Conservation (phyloP, 805 yeast genomes). For the Saturnispora sanitii region DNA sequence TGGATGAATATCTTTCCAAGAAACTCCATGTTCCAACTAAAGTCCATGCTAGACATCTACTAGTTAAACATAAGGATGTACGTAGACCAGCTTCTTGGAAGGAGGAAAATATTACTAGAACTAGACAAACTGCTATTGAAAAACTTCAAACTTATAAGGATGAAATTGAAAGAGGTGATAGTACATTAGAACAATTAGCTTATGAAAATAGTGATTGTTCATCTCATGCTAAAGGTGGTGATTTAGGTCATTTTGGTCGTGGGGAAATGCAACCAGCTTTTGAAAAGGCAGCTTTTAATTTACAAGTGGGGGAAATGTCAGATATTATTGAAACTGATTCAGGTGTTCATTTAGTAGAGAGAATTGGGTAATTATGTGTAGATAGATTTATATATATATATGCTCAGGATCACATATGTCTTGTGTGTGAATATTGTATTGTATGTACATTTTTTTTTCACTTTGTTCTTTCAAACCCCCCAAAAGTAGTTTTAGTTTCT, state of each 20-base stretch:
- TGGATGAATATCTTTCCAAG: constrained; percentile 46
- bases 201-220: constrained; percentile 80
- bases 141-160: constrained; percentile 49
- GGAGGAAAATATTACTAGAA: constrained; percentile 55
- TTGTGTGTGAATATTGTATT: no score
- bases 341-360: constrained; percentile 81
- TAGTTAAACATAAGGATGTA: constrained; percentile 73
- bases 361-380: constrained; percentile 55
- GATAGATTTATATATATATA: no score
- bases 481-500: no score
- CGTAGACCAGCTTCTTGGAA: constrained; percentile 94
- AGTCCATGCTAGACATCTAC: constrained; percentile 71
- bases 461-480: no score
- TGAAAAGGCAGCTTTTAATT: constrained; percentile 75
- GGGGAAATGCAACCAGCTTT: constrained; percentile 96
- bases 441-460: no score
- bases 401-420: no score
- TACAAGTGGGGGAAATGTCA: constrained; percentile 76
- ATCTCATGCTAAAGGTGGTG: constrained; percentile 82
- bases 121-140: constrained; percentile 75
- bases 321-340: constrained; percentile 80
- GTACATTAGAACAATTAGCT: constrained; percentile 64
- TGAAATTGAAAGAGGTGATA: constrained; percentile 53
- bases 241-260: constrained; percentile 75
- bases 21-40: constrained; percentile 45